phyloP scores from a whole-genome alignment of 805 yeast genomes.

The Yarrowia porcina region DNA sequence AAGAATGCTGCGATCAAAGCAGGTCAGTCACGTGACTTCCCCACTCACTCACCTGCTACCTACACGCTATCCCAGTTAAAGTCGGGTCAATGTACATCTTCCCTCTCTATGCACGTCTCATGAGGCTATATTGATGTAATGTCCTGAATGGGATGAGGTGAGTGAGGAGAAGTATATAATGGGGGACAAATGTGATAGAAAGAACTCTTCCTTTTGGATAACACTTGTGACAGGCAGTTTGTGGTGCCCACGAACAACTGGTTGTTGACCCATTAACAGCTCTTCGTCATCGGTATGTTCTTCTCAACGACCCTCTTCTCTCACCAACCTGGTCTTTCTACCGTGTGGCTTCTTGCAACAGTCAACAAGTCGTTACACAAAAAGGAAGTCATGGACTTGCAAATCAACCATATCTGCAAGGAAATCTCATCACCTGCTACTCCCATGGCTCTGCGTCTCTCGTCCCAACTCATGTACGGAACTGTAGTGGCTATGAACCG shows the following conservation, averaged over 20 bases:
- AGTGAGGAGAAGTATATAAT: too few relatives aligned
- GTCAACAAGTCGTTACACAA: neutral
- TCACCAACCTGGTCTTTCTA: constrained; percentile 1
- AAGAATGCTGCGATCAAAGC: too few relatives aligned
- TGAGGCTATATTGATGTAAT: too few relatives aligned
- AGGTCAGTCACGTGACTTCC: too few relatives aligned
- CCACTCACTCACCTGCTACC: too few relatives aligned
- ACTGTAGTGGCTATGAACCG: neutral
- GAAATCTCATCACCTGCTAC: neutral
- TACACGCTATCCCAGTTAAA: too few relatives aligned
- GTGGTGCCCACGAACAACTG: too few relatives aligned
- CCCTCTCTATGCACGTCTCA: constrained; percentile 4
- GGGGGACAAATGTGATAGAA: too few relatives aligned
- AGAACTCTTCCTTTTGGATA: too few relatives aligned
- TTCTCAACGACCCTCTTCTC: constrained; percentile 9
- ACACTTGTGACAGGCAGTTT: too few relatives aligned
- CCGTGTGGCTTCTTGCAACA: constrained; percentile 15
- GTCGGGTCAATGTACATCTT: neutral
- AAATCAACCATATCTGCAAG: constrained; percentile 8
- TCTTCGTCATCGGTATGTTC: neutral
- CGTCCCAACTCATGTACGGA: constrained; percentile 11
- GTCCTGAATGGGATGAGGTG: neutral
- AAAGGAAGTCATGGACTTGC: neutral
- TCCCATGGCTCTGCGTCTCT: constrained; percentile 1
- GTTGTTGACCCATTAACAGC: too few relatives aligned